Evolutionary conservation across 257 asterid genomes (phyloP).

Genomic region (Scutellaria baicalensis): DNA sequence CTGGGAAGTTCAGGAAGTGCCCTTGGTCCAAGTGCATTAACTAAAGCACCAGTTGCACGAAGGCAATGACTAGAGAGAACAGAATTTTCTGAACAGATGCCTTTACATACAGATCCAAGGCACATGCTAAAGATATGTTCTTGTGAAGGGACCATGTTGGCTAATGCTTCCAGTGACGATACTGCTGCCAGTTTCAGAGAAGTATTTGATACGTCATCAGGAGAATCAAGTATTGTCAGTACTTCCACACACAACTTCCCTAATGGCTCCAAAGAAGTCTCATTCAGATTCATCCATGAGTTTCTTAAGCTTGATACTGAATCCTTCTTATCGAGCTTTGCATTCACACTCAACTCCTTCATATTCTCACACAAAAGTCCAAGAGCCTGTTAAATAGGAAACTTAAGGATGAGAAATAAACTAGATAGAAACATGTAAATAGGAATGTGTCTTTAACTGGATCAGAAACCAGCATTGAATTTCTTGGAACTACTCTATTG

Average conservation of each 20-base stretch:
- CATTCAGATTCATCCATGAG: constrained; percentile 63
- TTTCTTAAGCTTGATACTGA: constrained; percentile 33
- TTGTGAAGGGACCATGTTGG: constrained; percentile 52
- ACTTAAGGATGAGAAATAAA: constrained; percentile 8
- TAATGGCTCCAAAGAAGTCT: constrained; percentile 35
- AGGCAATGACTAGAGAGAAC: constrained; percentile 66
- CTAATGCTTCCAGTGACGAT: constrained; percentile 66
- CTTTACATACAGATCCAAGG: constrained; percentile 61
- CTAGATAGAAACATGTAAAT: neutral
- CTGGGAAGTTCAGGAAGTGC: constrained; percentile 76
- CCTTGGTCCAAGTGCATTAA: constrained; percentile 74
- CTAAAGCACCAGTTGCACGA: constrained; percentile 67
- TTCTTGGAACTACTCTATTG: neutral
- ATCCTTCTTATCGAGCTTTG: constrained; percentile 41
- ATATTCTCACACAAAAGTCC: constrained; percentile 64
- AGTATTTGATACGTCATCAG: constrained; percentile 35
- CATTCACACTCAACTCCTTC: constrained; percentile 41
- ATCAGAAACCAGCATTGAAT: neutral
- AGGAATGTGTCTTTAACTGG: too few species aligned
- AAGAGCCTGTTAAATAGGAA: constrained; percentile 60
- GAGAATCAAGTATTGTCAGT: constrained; percentile 44
- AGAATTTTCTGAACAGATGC: constrained; percentile 47
- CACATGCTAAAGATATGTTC: constrained; percentile 53
- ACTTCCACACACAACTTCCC: constrained; percentile 51
- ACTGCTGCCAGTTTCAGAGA: constrained; percentile 65